phyloP scores from a whole-genome alignment of 305 asterid genomes.

The Fraxinus albicans region DNA sequence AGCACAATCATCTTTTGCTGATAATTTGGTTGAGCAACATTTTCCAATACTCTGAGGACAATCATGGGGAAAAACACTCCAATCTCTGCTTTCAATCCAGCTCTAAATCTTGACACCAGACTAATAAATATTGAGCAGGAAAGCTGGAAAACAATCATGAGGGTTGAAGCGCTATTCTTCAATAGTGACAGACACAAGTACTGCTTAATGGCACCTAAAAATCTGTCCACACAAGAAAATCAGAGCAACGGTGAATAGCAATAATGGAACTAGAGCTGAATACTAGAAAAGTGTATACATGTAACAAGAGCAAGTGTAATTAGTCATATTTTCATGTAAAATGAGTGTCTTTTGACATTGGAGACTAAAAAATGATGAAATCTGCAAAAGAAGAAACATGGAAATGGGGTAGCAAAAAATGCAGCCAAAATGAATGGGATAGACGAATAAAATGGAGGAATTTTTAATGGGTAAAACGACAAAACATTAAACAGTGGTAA shows the following conservation, averaged over 20 bases:
- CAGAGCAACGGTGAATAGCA: constrained; percentile 12
- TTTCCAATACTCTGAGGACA: constrained; percentile 89
- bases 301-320: constrained; percentile 2
- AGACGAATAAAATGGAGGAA: not conserved
- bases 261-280: constrained; percentile 19
- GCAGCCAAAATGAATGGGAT: constrained; percentile 5
- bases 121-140: constrained; percentile 98
- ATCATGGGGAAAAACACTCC: constrained; percentile 97
- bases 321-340: not conserved
- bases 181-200: constrained; percentile 90
- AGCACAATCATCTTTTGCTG: constrained; percentile 99
- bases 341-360: constrained; percentile 4
- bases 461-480: not conserved
- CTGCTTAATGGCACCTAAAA: constrained; percentile 97
- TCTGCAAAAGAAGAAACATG: not conserved
- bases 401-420: not conserved
- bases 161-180: constrained; percentile 98
- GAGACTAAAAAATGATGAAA: constrained; percentile 10
- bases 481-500: constrained; percentile 1
- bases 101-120: constrained; percentile 96
- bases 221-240: constrained; percentile 49
- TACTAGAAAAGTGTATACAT: not conserved
- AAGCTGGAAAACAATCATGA: constrained; percentile 97
- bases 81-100: constrained; percentile 97
- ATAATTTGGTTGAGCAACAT: constrained; percentile 94